phyloP scores from a whole-genome alignment of 164 flowering plant species.

The Magnolia sinica region DNA sequence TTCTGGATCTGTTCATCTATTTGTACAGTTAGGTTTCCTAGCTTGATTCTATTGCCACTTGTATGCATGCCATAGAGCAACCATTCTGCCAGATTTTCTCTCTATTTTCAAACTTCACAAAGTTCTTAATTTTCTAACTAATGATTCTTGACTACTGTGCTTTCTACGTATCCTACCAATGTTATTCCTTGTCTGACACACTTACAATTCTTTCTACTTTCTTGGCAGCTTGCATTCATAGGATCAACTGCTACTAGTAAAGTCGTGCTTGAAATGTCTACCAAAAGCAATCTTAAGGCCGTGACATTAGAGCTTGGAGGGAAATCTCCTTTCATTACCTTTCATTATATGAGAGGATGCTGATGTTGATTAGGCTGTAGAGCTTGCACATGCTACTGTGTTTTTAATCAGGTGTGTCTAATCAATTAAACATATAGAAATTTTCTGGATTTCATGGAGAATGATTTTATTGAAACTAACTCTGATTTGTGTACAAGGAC shows the following conservation, averaged over 20 bases:
- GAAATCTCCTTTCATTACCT: conserved; percentile 49
- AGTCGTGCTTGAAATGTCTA: conserved; percentile 59
- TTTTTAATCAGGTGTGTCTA: conserved; percentile 54
- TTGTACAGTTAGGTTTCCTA: too few relatives aligned
- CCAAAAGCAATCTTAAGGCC: conserved; percentile 66
- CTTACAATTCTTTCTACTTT: background rate
- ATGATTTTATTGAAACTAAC: background rate
- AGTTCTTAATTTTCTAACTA: too few relatives aligned
- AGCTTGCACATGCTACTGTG: conserved; percentile 51
- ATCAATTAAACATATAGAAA: background rate
- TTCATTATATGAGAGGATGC: conserved; percentile 76
- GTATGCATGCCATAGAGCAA: too few relatives aligned
- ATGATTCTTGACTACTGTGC: background rate
- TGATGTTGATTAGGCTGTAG: conserved; percentile 57
- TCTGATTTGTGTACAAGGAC: conserved; percentile 33
- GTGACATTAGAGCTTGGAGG: conserved; percentile 86
- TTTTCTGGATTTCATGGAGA: background rate
- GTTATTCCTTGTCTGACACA: background rate
- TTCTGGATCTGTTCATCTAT: too few relatives aligned
- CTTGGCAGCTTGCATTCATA: conserved; percentile 69
- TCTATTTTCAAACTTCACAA: too few relatives aligned
- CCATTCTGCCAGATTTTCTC: too few relatives aligned
- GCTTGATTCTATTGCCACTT: too few relatives aligned
- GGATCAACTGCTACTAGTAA: conserved; percentile 80
- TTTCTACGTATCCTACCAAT: background rate